Base-by-base conservation (phyloP, 176 grass and related monocot genomes). In the Oryza meridionalis region DNA sequence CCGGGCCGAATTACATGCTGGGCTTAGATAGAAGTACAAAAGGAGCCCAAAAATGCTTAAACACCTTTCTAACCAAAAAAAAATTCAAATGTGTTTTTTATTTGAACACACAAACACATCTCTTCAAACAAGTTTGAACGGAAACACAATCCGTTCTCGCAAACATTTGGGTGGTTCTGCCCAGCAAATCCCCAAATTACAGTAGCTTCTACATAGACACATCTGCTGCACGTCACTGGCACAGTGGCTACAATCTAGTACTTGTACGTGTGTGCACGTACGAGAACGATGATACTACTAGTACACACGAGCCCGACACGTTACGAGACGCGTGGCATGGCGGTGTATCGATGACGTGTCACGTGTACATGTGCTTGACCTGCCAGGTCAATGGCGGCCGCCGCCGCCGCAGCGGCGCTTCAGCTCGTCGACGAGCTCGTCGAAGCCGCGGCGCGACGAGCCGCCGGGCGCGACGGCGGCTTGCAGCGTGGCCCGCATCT, bases 381-480 rank as follows among this genome's bases (percentile, higher is more conserved):
- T 0, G 58, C 0, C 55, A 7, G 21, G 8, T 82, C 85, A 82
- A 2, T 15, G 11, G 2, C 72, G 53, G 6, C 53, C 79, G 6
- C 53, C 79, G 1, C 51, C 79, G 0, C 85, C 72, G 26, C 76
- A 75, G 9, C 78, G 27, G 22, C 73, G 78, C 76, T 59, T 88
- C 12, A 96, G 47, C 53, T 93, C 91, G 7, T 83, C 49, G 44
- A 89, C 43, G 61, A 96, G 88, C 26, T 86, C 81, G 65, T 93
- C 86, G 44, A 96, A 91, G 82, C 82, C 84, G 14, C 81, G 72
- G 32, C 43, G 27, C 14, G 94, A 96, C 68, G 94, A 96, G 1
- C 94, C 94, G 2, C 49, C 65, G 27, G 78, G 75, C 69, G 78
- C 69, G 1, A 83, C 37, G 32, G 91, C 84, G 29, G 38, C 82